phyloP scores from a whole-genome alignment of 345 rosid species.

The Populus pruinosa region DNA sequence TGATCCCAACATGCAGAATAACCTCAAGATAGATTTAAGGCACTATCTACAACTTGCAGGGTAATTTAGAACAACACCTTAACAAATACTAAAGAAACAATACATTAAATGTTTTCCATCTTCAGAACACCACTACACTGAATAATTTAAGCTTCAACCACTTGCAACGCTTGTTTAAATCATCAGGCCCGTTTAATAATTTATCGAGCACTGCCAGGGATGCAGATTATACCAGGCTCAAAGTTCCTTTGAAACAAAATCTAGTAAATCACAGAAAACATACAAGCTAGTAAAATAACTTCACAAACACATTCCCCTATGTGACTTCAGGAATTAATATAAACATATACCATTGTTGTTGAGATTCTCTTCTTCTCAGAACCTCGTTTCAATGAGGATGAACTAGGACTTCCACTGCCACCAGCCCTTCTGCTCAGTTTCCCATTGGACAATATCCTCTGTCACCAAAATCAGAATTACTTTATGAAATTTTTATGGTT shows the following conservation, averaged over 20 bases:
- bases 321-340: neutral
- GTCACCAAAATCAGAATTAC: slow-evolving; percentile 7
- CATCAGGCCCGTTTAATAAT: neutral
- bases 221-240: neutral
- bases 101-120: neutral
- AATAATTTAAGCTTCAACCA: neutral
- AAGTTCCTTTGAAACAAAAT: neutral
- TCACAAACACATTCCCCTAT: neutral
- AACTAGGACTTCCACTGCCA: slow-evolving; percentile 42
- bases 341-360: slow-evolving; percentile 41
- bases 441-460: slow-evolving; percentile 47
- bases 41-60: neutral
- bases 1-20: neutral
- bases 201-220: neutral
- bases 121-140: neutral
- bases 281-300: neutral
- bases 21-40: neutral
- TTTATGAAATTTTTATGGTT: neutral
- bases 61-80: neutral
- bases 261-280: neutral
- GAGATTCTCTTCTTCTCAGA: slow-evolving; percentile 55
- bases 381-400: slow-evolving; percentile 47
- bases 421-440: slow-evolving; percentile 47
- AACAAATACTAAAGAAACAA: neutral
- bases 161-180: neutral